Evolutionary conservation across 2,329 filamentous ascomycete genomes (phyloP), one percentile per base, ranked within the genome.

Genomic region (Beauveria bassiana): DNA sequence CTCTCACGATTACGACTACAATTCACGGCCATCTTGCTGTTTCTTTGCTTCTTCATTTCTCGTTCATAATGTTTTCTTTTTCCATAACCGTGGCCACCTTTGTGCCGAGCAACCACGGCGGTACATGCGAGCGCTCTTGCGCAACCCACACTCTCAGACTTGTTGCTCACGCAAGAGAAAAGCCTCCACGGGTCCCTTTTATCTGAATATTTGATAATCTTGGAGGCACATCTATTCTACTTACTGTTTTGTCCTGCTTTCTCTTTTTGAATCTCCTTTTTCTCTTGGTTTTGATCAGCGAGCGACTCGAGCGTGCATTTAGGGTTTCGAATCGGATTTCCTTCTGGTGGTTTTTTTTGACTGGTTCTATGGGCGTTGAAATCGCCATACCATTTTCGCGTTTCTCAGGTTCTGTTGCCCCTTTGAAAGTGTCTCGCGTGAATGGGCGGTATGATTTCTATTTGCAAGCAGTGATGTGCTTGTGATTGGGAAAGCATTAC

Each of bases 121-220:
- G 70, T 69, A 71, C 66, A 70, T 64, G 68, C 62, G 67, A 70
- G 68, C 54, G 65, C 71, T 70, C 67, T 70, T 67, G 68, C 68
- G 70, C 70, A 73, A 62, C 65, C 57, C 49, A 51, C 26, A 50
- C 47, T 61, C 67, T 71, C 72, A 78, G 74, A 77, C 67, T 72
- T 74, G 74, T 76, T 78, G 78, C 78, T 79, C 78, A 80, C 78
- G 78, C 78, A 79, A 71, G 69, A 70, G 46, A 57, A 52, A 62
- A 58, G 34, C 47, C 50, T 56, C 34, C 53, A 62, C 42, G 47
- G 46, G 47, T 68, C 62, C 31, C 60, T 69, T 69, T 70, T 69
- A 68, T 68, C 67, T 67, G 60, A 68, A 66, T 70, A 56, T 47
- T 61, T 52, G 12, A 60, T 26, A 53, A 38, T 45, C 14, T 56